These are phyloP conservation scores for Cystobasidiaceae sp. DNA, from an alignment of 1,284 basidiomycete genomes.

Conservation along the genomic window DNA sequence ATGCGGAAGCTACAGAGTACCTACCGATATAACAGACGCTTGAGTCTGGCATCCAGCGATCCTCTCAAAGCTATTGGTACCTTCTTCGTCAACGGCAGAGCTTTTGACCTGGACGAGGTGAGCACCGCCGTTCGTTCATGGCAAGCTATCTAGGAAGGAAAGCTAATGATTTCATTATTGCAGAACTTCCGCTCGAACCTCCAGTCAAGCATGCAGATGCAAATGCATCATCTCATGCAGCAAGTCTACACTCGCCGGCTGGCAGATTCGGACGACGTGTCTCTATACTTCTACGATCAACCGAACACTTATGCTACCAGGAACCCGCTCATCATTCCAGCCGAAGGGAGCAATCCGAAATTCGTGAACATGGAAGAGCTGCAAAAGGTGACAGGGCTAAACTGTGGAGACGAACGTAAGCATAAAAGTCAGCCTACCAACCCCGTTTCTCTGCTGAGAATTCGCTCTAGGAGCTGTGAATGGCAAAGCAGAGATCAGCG, in stretches of 20 bases:
- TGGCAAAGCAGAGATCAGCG: too few relatives aligned
- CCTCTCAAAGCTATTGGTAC: conserved; percentile 40
- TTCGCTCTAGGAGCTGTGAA: background rate
- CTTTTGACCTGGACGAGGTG: conserved; percentile 66
- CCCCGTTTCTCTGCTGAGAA: too few relatives aligned
- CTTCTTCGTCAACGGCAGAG: conserved; percentile 81
- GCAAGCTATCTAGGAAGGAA: background rate
- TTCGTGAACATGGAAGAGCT: conserved; percentile 49
- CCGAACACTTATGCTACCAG: conserved; percentile 64
- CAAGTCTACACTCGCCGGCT: conserved; percentile 63
- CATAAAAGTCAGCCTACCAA: conserved; percentile 43
- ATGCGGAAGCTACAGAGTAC: too few relatives aligned
- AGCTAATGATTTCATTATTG: background rate
- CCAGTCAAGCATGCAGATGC: conserved; percentile 59
- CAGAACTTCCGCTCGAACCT: conserved; percentile 65
- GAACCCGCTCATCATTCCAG: conserved; percentile 64
- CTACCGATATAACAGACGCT: conserved; percentile 29
- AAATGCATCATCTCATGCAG: conserved; percentile 66
- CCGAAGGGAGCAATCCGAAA: conserved; percentile 51
- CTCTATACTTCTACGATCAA: conserved; percentile 83
- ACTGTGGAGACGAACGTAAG: conserved; percentile 53
- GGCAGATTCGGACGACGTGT: conserved; percentile 57
- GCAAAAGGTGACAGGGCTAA: background rate
- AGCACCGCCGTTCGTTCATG: conserved; percentile 46
- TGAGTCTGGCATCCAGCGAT: conserved; percentile 23